Evolutionary conservation across 2,329 filamentous ascomycete genomes (phyloP).

Genomic region (Penicillium olsonii): DNA sequence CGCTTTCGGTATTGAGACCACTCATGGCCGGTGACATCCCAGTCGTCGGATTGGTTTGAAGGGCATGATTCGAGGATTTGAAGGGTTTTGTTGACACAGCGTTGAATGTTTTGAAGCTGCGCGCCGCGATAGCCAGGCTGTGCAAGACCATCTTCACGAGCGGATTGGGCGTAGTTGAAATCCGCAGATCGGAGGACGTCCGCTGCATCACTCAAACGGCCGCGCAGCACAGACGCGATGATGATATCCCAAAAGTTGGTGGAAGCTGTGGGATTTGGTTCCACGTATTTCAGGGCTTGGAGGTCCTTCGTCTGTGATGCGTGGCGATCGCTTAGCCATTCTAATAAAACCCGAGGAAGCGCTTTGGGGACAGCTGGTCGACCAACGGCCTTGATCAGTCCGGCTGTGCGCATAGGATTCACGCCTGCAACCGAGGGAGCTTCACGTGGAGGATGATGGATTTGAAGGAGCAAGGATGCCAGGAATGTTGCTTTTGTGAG

Average conservation of each 20-base stretch:
- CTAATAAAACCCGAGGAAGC: conserved; percentile 75
- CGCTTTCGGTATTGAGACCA: conserved; percentile 84
- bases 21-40: conserved; percentile 78
- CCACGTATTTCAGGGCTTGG: conserved; percentile 62
- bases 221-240: conserved; percentile 73
- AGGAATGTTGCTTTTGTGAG: conserved; percentile 77
- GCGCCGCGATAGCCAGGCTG: conserved; percentile 70
- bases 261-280: conserved; percentile 74
- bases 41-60: conserved; percentile 63
- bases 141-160: conserved; percentile 62
- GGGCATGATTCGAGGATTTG: conserved; percentile 74
- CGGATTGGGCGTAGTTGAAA: conserved; percentile 72
- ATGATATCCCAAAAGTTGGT: conserved; percentile 82
- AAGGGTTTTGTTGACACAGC: conserved; percentile 68
- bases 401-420: conserved; percentile 29
- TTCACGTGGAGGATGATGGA: conserved; percentile 68
- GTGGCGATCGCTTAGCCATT: conserved; percentile 79
- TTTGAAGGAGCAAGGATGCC: conserved; percentile 73
- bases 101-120: conserved; percentile 76
- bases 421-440: conserved; percentile 21
- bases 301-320: conserved; percentile 70
- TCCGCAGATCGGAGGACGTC: conserved; percentile 71
- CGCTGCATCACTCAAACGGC: conserved; percentile 68
- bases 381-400: conserved; percentile 30
- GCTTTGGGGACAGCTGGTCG: conserved; percentile 41